These are phyloP conservation scores for Cutaneotrichosporon dermatis DNA, from an alignment of 1,284 basidiomycete species.

Conservation along the genomic window DNA sequence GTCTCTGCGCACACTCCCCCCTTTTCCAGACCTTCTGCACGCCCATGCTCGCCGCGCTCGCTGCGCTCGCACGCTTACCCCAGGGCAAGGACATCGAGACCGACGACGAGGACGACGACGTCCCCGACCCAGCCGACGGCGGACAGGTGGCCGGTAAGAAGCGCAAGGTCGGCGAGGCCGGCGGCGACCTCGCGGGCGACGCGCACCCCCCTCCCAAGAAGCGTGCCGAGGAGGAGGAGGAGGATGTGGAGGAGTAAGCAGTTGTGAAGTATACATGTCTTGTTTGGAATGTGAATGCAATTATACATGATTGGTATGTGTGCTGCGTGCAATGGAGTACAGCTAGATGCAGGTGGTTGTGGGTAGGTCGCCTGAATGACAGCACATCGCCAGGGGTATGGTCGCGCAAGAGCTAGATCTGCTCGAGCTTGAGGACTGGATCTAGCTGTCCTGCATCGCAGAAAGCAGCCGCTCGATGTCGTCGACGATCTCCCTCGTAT, in stretches of 20 bases:
- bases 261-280: too few species aligned
- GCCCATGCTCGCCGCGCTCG: too few species aligned
- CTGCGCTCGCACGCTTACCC: background rate
- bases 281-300: background rate
- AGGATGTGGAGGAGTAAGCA: slow-evolving; percentile 4
- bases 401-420: too few species aligned
- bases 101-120: slow-evolving; percentile 21
- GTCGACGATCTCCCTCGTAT: slow-evolving; percentile 18
- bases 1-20: too few species aligned
- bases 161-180: slow-evolving; percentile 19
- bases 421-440: too few species aligned
- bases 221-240: slow-evolving; percentile 3
- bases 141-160: slow-evolving; percentile 15
- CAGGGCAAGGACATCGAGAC: slow-evolving; percentile 17
- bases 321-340: background rate
- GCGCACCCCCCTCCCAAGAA: slow-evolving; percentile 10
- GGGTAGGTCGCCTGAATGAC: too few species aligned
- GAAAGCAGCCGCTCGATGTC: slow-evolving; percentile 25
- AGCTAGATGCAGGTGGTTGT: too few species aligned
- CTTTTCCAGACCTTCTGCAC: too few species aligned
- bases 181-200: slow-evolving; percentile 10
- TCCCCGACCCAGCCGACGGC: slow-evolving; percentile 13
- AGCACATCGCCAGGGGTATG: too few species aligned
- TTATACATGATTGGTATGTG: background rate
- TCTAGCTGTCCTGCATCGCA: background rate